These are phyloP conservation scores for Polyporus tsugae DNA, from an alignment of 1,284 basidiomycete species.

Conservation along the genomic window DNA sequence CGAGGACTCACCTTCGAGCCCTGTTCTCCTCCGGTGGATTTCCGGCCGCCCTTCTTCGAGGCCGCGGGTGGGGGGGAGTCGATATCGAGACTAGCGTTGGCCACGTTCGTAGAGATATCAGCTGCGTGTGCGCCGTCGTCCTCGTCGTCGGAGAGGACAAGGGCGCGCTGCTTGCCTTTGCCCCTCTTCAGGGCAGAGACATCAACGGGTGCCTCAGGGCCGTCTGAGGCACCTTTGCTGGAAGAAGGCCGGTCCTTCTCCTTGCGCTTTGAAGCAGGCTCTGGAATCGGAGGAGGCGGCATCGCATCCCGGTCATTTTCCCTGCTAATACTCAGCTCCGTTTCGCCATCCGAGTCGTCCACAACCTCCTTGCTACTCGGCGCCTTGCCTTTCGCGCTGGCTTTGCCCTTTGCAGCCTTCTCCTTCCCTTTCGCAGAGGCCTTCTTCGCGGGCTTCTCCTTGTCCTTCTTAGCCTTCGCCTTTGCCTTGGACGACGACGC, in stretches of 20 bases:
- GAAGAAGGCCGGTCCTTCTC: slow-evolving; percentile 6
- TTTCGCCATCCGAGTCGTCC: slow-evolving; percentile 34
- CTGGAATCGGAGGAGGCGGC: slow-evolving; percentile 23
- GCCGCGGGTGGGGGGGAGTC: slow-evolving; percentile 18
- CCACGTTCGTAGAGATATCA: slow-evolving; percentile 24
- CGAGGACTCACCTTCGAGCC: slow-evolving; percentile 28
- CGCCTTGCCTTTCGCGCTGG: slow-evolving; percentile 18
- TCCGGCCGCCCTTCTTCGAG: slow-evolving; percentile 30
- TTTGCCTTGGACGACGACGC: slow-evolving; percentile 25
- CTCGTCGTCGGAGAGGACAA: slow-evolving; percentile 37
- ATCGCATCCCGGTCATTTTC: slow-evolving; percentile 15
- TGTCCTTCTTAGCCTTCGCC: slow-evolving; percentile 35
- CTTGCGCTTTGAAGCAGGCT: slow-evolving; percentile 1
- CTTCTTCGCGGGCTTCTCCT: slow-evolving; percentile 18
- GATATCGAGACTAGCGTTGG: slow-evolving; percentile 5
- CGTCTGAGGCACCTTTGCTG: neutral
- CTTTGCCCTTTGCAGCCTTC: slow-evolving; percentile 25
- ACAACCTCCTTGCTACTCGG: slow-evolving; percentile 34
- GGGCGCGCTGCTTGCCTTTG: slow-evolving; percentile 38
- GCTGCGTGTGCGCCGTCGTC: slow-evolving; percentile 34
- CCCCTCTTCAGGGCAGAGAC: slow-evolving; percentile 19
- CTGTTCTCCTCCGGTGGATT: slow-evolving; percentile 22
- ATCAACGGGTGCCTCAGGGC: slow-evolving; percentile 7
- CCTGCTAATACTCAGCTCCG: neutral
- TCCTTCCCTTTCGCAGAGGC: slow-evolving; percentile 23